phyloP scores from a whole-genome alignment of 2,329 filamentous ascomycete species.

The Didymella segeticola region DNA sequence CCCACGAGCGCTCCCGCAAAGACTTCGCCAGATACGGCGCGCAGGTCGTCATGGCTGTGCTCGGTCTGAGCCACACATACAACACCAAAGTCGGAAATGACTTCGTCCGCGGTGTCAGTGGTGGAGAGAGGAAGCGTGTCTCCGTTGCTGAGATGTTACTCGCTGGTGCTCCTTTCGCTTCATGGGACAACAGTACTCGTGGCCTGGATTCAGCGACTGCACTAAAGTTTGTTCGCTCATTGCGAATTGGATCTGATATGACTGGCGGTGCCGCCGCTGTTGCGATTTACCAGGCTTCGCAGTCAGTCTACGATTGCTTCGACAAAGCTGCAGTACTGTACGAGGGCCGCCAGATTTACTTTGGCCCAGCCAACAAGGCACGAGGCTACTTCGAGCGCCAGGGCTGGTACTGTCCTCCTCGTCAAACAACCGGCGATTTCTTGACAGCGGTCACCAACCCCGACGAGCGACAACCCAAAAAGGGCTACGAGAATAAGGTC shows the following conservation, averaged over 20 bases:
- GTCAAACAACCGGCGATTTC: constrained; percentile 77
- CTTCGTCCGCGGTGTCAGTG: constrained; percentile 67
- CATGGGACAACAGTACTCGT: constrained; percentile 56
- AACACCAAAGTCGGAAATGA: constrained; percentile 65
- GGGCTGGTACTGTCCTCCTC: constrained; percentile 71
- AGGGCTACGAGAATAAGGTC: constrained; percentile 53
- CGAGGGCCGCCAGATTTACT: constrained; percentile 80
- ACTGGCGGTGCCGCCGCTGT: constrained; percentile 60
- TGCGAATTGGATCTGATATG: constrained; percentile 60
- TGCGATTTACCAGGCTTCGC: constrained; percentile 62
- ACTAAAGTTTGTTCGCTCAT: constrained; percentile 61
- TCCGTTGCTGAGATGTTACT: constrained; percentile 63
- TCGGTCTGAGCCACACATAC: constrained; percentile 62
- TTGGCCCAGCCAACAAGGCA: constrained; percentile 67
- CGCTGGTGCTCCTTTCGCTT: constrained; percentile 48
- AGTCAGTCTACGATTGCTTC: constrained; percentile 66
- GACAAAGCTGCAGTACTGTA: constrained; percentile 79
- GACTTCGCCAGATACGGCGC: constrained; percentile 56
- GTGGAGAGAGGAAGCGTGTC: constrained; percentile 68
- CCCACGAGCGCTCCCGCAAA: constrained; percentile 48
- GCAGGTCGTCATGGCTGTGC: constrained; percentile 60
- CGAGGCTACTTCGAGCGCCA: constrained; percentile 71
- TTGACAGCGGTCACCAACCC: constrained; percentile 72
- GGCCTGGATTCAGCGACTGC: constrained; percentile 58
- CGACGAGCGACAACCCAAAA: constrained; percentile 50